Base-by-base conservation (phyloP, 768 basidiomycete species). In the Suillus variegatus region DNA sequence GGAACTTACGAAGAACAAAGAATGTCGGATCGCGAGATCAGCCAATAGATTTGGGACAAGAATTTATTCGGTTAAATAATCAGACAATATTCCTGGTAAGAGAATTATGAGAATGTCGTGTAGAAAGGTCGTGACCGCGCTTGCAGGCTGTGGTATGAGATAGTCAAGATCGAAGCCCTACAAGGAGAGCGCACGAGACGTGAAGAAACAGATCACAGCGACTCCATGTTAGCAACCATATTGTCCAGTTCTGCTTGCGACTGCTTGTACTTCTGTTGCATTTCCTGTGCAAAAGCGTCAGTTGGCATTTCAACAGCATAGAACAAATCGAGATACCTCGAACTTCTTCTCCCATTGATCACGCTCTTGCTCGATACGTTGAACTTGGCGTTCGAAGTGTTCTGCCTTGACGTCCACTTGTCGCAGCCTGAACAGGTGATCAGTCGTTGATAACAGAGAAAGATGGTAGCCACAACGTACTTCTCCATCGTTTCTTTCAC, bases 381-480 rank as follows among this genome's bases (percentile, higher is more conserved):
- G 83, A 22, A 97, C 89, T 75, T 96, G 93, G 58, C 95, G 88
- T 80, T 98, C 97, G 75, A 94, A 97, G 81, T 99, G 95, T 78
- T 99, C 97, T 12, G 97, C 97, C 82, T 98, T 99, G 79, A 99
- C 91, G 75, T 99, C 97, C 64, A 97, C 95, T 74, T 97, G 94
- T 67, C 97, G 85, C 71, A 99, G 84, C 78, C 97, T 99, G 71
- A 51, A 36, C 35, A 20, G 62, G 63, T 64, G 66, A 70, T 73
- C 65, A 73, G 69, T 18, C 43, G 65, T 62, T 55, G 66, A 72
- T 68, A 40, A 44, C 5, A 72, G 70, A 68, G 52, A 62, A 35
- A 25, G 22, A 40, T 10, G 28, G 60, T 4, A 28, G 60, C 65
- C 41, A 49, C 18, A 44, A 86, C 93, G 73, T 75, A 97, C 97